Percentiles rank a stretch among this genome's conserved stretches.
Evolutionary conservation across 1,284 basidiomycete genomes (phyloP).

Genomic region (Cryptococcus hybrid): DNA sequence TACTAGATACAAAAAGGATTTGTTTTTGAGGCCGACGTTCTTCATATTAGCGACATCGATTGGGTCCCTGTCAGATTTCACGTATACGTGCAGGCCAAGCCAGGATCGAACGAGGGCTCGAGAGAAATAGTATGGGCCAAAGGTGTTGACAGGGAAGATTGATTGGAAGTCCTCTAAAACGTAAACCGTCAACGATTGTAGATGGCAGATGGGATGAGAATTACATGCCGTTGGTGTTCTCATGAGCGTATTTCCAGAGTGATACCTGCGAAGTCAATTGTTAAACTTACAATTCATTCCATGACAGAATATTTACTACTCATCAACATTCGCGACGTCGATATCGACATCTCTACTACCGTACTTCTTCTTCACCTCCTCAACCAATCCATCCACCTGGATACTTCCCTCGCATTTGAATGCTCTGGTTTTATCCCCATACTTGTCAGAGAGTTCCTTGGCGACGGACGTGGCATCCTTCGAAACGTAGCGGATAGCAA

Average conservation of each 20-base stretch:
- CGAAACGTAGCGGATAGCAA: slow-evolving; percentile 46
- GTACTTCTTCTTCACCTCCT: slow-evolving; percentile 21
- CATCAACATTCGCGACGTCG: slow-evolving; percentile 31
- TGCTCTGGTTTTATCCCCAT: slow-evolving; percentile 26
- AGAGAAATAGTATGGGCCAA: slow-evolving; percentile 42
- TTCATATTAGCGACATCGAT: slow-evolving; percentile 2
- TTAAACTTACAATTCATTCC: background rate
- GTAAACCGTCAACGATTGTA: background rate
- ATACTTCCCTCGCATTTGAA: slow-evolving; percentile 37
- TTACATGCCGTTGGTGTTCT: slow-evolving; percentile 37
- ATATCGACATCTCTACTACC: slow-evolving; percentile 38
- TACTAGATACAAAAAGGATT: slow-evolving; percentile 49
- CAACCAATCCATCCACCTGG: slow-evolving; percentile 31
- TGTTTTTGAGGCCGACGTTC: slow-evolving; percentile 37
- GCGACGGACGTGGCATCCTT: slow-evolving; percentile 29
- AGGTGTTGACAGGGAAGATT: slow-evolving; percentile 44
- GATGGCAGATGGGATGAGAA: background rate
- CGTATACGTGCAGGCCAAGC: slow-evolving; percentile 30
- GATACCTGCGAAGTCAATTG: slow-evolving; percentile 20
- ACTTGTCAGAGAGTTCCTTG: slow-evolving; percentile 22
- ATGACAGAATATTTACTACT: background rate
- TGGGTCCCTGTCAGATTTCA: slow-evolving; percentile 4
- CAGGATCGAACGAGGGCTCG: slow-evolving; percentile 41
- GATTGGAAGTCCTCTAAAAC: slow-evolving; percentile 33
- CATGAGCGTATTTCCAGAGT: slow-evolving; percentile 40